Base-by-base conservation (phyloP, 441 rosid genomes). In the Euphorbia celastroides region DNA sequence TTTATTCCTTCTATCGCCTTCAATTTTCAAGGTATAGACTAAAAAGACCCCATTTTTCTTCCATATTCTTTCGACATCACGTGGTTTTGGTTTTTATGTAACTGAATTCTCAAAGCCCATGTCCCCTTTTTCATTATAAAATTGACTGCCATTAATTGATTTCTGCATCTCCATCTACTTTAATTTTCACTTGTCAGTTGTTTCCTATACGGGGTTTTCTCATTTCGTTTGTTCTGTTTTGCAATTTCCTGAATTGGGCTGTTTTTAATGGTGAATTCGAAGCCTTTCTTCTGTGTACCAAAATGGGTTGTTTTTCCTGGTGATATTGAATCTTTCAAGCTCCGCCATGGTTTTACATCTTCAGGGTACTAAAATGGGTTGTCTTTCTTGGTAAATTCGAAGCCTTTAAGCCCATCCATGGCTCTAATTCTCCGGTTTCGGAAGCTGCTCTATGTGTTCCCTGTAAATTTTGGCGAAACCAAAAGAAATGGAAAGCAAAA, bases 361-460 rank as follows among this genome's bases (percentile, higher is more conserved):
- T 44, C 70, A 83, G 54, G 51, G 55, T 58, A 25, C n/a, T 50
- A 23, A 52, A 22, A 38, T 54, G 77, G 77, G 57, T 58, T 57
- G 70, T 62, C 74, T 36, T 25, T 72, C 56, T 23, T 5, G 22
- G 51, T 64, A 58, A 67, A 63, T 64, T 55, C 19, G 26, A 28
- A 32, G 26, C 66, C 58, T 11, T 23, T 46, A 31, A 59, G 5
- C 50, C 52, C 12, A 7, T 19, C n/a, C 13, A 75, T 82, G 92
- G 76, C 82, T 72, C 62, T 79, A 20, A 30, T 79, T 58, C 83
- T 79, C 42, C 71, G 85, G 55, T 70, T 83, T 67, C 70, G 89
- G 60, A 84, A 80, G 60, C 74, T 77, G 28, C 66, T 77, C 52
- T 82, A 70, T 60, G 67, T 74, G 19, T 84, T 68, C 68, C 80